phyloP scores from a whole-genome alignment of 192 early-diverging fungal genomes.

The Mortierella antarctica region DNA sequence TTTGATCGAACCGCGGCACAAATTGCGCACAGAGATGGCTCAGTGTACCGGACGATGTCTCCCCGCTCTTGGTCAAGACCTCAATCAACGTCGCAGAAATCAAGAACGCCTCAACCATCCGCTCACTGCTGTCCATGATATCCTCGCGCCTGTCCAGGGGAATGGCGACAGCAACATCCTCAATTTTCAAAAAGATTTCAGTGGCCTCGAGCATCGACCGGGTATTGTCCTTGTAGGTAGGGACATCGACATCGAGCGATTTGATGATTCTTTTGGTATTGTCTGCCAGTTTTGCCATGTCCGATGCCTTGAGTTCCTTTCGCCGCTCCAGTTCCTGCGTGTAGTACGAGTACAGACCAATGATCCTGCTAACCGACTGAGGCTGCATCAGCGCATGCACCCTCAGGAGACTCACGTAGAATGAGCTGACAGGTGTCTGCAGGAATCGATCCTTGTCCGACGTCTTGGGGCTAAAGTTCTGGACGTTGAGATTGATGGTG shows the following conservation, averaged over 20 bases:
- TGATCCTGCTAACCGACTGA: constrained; percentile 68
- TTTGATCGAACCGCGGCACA: constrained; percentile 70
- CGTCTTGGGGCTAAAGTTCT: constrained; percentile 60
- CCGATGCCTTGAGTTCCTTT: constrained; percentile 63
- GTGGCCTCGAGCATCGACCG: constrained; percentile 67
- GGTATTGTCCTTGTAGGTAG: constrained; percentile 59
- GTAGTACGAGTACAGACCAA: constrained; percentile 75
- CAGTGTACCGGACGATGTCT: constrained; percentile 64
- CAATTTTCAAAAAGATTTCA: constrained; percentile 61
- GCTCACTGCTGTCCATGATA: constrained; percentile 45
- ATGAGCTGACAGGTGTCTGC: constrained; percentile 51
- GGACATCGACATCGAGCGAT: constrained; percentile 68
- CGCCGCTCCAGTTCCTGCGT: constrained; percentile 70
- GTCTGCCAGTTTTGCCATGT: constrained; percentile 67
- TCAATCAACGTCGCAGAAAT: constrained; percentile 67
- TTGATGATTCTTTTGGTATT: constrained; percentile 75
- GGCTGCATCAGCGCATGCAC: constrained; percentile 81
- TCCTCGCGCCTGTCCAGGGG: constrained; percentile 64
- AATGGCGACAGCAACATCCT: constrained; percentile 70
- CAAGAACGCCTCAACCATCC: constrained; percentile 67
- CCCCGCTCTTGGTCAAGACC: constrained; percentile 70
- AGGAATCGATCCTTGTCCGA: constrained; percentile 53
- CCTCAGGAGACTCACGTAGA: constrained; percentile 66
- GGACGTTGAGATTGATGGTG: constrained; percentile 67
- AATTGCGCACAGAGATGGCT: constrained; percentile 75